Evolutionary conservation across 116 monocot species (phyloP).

Genomic region (Dioscorea cayenensis): DNA sequence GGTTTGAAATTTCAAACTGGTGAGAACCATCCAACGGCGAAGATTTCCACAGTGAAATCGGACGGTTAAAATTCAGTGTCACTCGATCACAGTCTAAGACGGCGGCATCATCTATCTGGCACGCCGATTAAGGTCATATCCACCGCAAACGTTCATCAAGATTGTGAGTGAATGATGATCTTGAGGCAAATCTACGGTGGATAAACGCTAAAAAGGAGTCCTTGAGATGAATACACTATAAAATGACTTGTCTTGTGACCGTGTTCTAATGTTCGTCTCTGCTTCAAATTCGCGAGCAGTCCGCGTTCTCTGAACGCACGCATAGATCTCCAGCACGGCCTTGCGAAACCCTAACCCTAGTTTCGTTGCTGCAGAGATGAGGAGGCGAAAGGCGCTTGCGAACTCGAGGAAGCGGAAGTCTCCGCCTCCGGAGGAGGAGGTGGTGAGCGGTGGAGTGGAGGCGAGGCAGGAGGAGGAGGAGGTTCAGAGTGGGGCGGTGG

Average conservation of each 20-base stretch:
- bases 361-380: constrained; percentile 9
- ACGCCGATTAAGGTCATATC: no score
- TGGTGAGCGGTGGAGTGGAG: not conserved
- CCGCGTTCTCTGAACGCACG: constrained; percentile 13
- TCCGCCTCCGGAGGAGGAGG: constrained; percentile 10
- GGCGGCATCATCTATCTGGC: no score
- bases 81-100: no score
- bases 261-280: not conserved
- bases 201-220: no score
- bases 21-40: no score
- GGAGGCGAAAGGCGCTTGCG: constrained; percentile 19
- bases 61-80: no score
- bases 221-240: no score
- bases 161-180: no score
- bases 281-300: constrained; percentile 15
- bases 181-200: no score
- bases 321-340: not conserved
- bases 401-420: not conserved
- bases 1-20: no score
- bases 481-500: not conserved
- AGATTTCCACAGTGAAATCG: no score
- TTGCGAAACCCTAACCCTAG: constrained; percentile 26
- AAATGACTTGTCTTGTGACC: not conserved
- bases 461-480: not conserved
- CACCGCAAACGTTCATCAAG: no score